A percentile compares a stretch with the other conserved stretches of the same genome.
Conservation (phyloP, 768 basidiomycete genomes). For the Naematelia aurantialba region DNA sequence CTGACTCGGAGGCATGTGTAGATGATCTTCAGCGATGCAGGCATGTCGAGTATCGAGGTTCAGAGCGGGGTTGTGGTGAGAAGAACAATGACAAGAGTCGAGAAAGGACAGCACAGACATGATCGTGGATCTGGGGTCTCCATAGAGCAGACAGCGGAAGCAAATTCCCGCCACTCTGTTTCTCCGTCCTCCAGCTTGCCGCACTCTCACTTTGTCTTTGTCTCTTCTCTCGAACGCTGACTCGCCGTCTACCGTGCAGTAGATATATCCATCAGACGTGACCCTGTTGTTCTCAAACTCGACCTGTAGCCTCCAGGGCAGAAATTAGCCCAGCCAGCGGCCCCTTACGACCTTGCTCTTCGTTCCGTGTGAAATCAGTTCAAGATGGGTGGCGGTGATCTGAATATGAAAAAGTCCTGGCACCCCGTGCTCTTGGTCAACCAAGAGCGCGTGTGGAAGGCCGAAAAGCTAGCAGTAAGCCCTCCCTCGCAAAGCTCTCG, state of each 20-base stretch:
- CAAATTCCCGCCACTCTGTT: not conserved
- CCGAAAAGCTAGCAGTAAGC: slow-evolving; percentile 92
- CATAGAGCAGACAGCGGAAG: not conserved
- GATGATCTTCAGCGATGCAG: not conserved
- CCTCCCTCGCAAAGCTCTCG: not conserved
- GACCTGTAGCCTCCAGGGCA: too few species aligned
- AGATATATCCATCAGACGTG: too few species aligned
- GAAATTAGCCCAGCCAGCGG: too few species aligned
- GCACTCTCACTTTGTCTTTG: not conserved
- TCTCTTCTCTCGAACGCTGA: not conserved
- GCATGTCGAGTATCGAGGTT: not conserved
- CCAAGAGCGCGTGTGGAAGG: slow-evolving; percentile 98
- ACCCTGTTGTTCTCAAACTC: too few species aligned
- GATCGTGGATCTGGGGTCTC: not conserved
- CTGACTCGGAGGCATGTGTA: not conserved
- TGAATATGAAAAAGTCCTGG: slow-evolving; percentile 93
- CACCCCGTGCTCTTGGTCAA: slow-evolving; percentile 96
- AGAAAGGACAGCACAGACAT: not conserved
- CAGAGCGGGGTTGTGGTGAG: too few species aligned
- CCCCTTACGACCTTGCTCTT: not conserved
- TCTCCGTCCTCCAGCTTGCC: not conserved
- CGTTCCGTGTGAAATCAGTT: slow-evolving; percentile 1
- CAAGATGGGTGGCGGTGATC: slow-evolving; percentile 95
- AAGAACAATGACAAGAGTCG: too few species aligned
- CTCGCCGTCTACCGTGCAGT: too few species aligned